Base-by-base conservation (phyloP, 148 eudicot genomes). In the Vaccinium corymbosum region DNA sequence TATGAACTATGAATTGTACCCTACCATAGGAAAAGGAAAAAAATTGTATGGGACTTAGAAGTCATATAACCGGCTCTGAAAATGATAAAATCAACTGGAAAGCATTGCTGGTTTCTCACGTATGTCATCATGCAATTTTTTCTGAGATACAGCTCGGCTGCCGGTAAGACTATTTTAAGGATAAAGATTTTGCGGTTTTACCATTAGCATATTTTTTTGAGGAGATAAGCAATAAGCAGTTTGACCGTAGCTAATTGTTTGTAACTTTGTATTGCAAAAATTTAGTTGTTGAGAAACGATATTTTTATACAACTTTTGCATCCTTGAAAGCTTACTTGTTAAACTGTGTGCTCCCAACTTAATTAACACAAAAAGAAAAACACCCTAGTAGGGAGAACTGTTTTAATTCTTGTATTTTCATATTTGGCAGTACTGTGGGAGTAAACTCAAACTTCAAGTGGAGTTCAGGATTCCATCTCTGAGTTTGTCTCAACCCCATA, bases 381-480 rank as follows among this genome's bases (percentile, higher is more conserved):
- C 56, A 53, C 12, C 46, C 55, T 38, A 27, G 49, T 2, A 35
- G 38, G 38, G 38, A 35, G 38, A 78, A 68, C 19, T 70, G 12
- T 5, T 73, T 27, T 68, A 78, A 46, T 56, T 68, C 80, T 20
- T 68, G 51, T 83, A 38, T 32, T 52, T 7, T 32, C 68, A 59
- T 80, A 32, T 88, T 64, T 83, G 85, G 84, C 93, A 95, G 94
- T 80, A 78, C 9, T 86, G 83, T 87, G 87, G 88, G 76, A 87
- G 55, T 81, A 82, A 56, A 53, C 72, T 86, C 85, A 84, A 85
- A 84, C 85, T 80, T 86, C 83, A 85, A 27, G 56, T 83, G 72
- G 85, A 83, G 19, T 27, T 75, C 71, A 73, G 84, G 82, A 80
- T 15, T 42, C 64, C 64, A 73, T 87, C 89, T n/a, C 84, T 25